Conservation (phyloP, 2,329 filamentous ascomycete species). For the Aspergillus sojae region DNA sequence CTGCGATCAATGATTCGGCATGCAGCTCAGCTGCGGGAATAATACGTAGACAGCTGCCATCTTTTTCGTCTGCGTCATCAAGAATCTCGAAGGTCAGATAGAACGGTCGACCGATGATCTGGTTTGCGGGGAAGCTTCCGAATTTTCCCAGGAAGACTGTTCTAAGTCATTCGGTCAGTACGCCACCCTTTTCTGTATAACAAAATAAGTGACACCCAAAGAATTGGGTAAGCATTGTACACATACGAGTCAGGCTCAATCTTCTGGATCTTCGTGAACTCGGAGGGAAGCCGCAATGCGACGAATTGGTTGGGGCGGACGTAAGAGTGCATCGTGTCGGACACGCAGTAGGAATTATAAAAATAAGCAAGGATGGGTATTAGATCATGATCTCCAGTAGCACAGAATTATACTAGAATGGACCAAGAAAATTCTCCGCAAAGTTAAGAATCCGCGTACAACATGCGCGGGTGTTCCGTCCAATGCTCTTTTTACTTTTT, state of each 20-base stretch:
- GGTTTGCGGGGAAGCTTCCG: constrained; percentile 84
- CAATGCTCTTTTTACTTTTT: constrained; percentile 18
- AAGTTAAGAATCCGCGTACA: neutral
- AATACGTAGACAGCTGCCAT: constrained; percentile 69
- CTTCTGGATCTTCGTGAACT: constrained; percentile 59
- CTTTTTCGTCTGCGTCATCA: constrained; percentile 67
- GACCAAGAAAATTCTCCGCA: neutral
- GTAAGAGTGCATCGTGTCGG: constrained; percentile 39
- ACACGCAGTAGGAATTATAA: neutral
- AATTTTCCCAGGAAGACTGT: constrained; percentile 90
- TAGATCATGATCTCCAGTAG: neutral
- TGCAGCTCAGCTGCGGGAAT: constrained; percentile 82
- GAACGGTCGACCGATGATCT: constrained; percentile 87
- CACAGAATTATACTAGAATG: neutral
- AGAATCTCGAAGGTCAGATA: constrained; percentile 88
- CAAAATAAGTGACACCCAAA: constrained; percentile 8
- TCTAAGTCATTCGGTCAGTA: constrained; percentile 49
- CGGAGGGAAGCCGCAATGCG: constrained; percentile 53
- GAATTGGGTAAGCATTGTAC: constrained; percentile 21
- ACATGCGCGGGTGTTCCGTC: neutral
- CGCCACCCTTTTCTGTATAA: neutral
- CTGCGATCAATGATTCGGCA: constrained; percentile 68
- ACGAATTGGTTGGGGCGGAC: constrained; percentile 42
- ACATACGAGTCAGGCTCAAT: constrained; percentile 68
- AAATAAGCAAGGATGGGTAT: neutral